Evolutionary conservation across 2,329 filamentous ascomycete species (phyloP), one percentile per base, ranked within the genome.

Genomic region (Paraphaeosphaeria minitans): DNA sequence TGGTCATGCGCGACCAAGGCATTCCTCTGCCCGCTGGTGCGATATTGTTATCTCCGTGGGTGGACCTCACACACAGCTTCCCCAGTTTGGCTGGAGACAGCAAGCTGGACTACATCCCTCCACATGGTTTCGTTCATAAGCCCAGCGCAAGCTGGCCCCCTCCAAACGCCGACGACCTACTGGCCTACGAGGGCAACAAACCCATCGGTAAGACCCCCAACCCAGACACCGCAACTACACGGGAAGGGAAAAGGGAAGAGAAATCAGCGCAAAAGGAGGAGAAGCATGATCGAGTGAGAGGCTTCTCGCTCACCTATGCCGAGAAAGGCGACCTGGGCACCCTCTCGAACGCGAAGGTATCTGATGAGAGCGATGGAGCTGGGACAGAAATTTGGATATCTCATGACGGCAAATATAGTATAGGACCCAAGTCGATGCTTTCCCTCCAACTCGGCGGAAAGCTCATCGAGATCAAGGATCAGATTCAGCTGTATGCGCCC

Each of bases 91-190:
- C 86, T 2, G 85, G 82, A 5, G 86, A 92, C 42, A 87, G 86
- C 51, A 85, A 86, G 0, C 78, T 92, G 52, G 95, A 99, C 73
- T 98, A 97, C 68, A 94, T 99, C 35, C 95, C 95, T 4, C 79
- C 88, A 0, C 84, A 89, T 66, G 95, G 95, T 0, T 98, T 99
- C 69, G 88, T 96, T 64, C 93, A 98, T 67, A 92, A 90, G 68
- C 95, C 94, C 0, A 97, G 92, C 0, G 81, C 85, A 55, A 87
- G 90, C n/a, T 99, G 95, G 95, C 95, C 95, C 12, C 94, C 94
- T 1, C 91, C 93, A 3, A 94, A 92, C 57, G 84, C 88, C 10
- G 91, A 93, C 49, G 92, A 96, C 67, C 79, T 83, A 8, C 75
- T 87, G 46, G 80, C 82, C 14, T 78, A 80, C n/a, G 82, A 82